Conservation (phyloP, 768 basidiomycete genomes). For the Daedaleopsis nitida region DNA sequence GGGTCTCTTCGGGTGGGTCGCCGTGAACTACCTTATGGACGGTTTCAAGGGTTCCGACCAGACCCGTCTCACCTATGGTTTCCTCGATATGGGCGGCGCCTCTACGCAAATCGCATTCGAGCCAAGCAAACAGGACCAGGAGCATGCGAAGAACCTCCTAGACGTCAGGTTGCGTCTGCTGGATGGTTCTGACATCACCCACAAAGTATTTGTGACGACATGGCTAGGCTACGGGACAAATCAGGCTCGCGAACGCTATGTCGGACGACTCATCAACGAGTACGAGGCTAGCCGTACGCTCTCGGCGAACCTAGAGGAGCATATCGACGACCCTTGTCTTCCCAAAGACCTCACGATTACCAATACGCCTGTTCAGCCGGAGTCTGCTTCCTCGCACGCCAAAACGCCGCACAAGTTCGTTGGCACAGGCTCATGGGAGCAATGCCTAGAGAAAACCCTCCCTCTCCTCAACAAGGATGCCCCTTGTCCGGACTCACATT, state of each 20-base stretch:
- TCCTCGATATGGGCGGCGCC: conserved; percentile 99
- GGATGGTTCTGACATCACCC: conserved; percentile 83
- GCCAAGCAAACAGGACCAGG: conserved; percentile 60
- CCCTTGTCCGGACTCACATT: conserved; percentile 82
- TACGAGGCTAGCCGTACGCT: conserved; percentile 47
- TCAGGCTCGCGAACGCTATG: conserved; percentile 92
- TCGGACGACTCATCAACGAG: conserved; percentile 63
- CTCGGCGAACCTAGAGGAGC: conserved; percentile 26
- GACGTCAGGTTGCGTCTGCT: conserved; percentile 82
- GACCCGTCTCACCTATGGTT: conserved; percentile 88
- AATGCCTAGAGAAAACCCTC: conserved; percentile 72
- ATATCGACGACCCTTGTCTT: conserved; percentile 87
- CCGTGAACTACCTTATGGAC: conserved; percentile 98
- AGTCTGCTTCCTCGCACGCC: conserved; percentile 43
- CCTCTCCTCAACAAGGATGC: conserved; percentile 82
- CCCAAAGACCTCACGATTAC: conserved; percentile 70
- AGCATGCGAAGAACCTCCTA: conserved; percentile 62
- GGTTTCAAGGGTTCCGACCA: conserved; percentile 68
- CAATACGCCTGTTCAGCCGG: conserved; percentile 51
- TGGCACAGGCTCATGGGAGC: conserved; percentile 90
- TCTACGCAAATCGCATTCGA: conserved; percentile 99
- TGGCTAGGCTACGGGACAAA: conserved; percentile 99
- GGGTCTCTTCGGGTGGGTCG: conserved; percentile 98
- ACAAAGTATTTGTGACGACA: conserved; percentile 95
- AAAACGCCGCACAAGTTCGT: conserved; percentile 60